These are phyloP conservation scores for Magnusiomyces magnusii DNA, from an alignment of 1,139 yeast genomes.

Conservation along the genomic window DNA sequence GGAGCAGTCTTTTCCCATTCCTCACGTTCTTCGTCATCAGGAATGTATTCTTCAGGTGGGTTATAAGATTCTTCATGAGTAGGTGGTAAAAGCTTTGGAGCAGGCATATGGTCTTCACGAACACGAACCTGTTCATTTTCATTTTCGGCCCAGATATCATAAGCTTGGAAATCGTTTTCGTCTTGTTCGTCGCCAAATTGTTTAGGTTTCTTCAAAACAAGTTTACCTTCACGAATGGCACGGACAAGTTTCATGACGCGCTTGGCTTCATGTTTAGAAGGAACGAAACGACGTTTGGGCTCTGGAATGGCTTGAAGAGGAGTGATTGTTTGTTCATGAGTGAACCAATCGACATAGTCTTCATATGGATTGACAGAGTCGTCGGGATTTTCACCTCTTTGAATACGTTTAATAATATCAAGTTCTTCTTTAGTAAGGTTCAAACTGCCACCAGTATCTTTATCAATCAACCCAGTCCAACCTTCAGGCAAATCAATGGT, in stretches of 20 bases:
- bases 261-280: conserved; percentile 95
- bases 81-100: conserved; percentile 95
- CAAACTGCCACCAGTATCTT: conserved; percentile 80
- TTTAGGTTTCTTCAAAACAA: conserved; percentile 55
- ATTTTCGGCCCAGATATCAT: conserved; percentile 79
- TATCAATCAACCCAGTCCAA: conserved; percentile 95
- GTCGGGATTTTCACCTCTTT: conserved; percentile 76
- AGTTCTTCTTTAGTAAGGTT: conserved; percentile 85
- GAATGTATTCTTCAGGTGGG: conserved; percentile 92
- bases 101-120: conserved; percentile 67
- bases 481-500: conserved; percentile 93
- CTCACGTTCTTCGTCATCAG: conserved; percentile 68
- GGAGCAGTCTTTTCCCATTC: conserved; percentile 70
- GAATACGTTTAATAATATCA: conserved; percentile 80
- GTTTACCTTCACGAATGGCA: conserved; percentile 95
- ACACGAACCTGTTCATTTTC: conserved; percentile 38
- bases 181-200: conserved; percentile 42
- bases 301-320: conserved; percentile 92
- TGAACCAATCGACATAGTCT: conserved; percentile 94
- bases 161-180: conserved; percentile 36
- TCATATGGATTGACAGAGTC: conserved; percentile 81
- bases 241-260: conserved; percentile 92
- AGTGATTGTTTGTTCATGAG: conserved; percentile 77
- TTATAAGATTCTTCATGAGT: conserved; percentile 94
- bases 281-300: conserved; percentile 94